Percentiles rank a stretch among this genome's conserved stretches.
These are phyloP conservation scores for Sporothrix globosa DNA, from an alignment of 2,329 filamentous ascomycete genomes.

Conservation along the genomic window DNA sequence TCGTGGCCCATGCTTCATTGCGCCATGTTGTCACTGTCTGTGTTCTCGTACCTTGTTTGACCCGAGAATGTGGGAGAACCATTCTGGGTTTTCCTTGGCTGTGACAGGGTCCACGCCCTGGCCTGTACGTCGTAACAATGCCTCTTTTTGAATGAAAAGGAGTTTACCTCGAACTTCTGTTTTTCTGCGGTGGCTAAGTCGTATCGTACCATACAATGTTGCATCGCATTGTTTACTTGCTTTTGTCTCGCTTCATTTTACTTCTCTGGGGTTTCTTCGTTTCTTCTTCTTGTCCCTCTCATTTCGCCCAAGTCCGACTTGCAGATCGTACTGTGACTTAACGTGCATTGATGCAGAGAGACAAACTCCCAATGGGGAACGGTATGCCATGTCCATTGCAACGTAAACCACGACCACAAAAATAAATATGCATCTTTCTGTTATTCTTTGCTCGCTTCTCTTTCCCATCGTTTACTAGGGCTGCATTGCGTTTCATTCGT, in stretches of 20 bases:
- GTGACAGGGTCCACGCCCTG: neutral
- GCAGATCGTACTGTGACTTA: neutral
- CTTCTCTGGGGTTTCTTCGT: neutral
- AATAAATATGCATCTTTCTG: neutral
- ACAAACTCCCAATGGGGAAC: neutral
- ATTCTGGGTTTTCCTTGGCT: slow-evolving; percentile 16
- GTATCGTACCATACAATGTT: neutral
- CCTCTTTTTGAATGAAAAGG: slow-evolving; percentile 6
- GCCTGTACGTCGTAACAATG: neutral
- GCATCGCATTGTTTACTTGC: slow-evolving; percentile 17
- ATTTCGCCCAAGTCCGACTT: neutral
- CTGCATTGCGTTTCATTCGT: slow-evolving; percentile 10
- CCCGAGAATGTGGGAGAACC: slow-evolving; percentile 14
- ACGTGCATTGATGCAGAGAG: neutral
- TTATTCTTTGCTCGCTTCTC: neutral
- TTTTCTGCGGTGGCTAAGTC: neutral
- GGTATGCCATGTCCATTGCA: neutral
- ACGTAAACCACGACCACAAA: neutral
- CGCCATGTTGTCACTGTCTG: neutral
- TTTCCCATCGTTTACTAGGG: neutral
- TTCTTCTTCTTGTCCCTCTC: neutral
- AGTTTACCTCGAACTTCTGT: neutral
- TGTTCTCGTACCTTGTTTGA: slow-evolving; percentile 4
- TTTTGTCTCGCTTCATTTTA: neutral
- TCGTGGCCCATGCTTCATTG: slow-evolving; percentile 5